Base-by-base conservation (phyloP, 306 rosid genomes). In the Ochetophila trinervis region DNA sequence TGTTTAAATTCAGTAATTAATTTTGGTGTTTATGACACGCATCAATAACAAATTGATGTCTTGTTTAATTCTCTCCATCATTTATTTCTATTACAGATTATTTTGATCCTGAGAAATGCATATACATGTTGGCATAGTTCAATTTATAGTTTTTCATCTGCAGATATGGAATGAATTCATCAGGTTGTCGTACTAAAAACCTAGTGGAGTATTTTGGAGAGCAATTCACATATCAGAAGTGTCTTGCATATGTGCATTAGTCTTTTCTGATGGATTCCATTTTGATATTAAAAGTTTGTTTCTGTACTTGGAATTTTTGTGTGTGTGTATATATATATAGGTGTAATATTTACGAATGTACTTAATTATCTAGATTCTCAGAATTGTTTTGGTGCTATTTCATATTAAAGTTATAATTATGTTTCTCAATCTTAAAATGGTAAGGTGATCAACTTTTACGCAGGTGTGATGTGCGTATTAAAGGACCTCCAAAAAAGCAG, bases 151-250 rank as follows among this genome's bases (percentile, higher is more conserved):
- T 63, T 52, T 50, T 30, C 56, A 45, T 65, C 52, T 76, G 70
- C 83, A 92, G 98, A 71, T 92, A 89, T 79, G 98, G 92, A 63
- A 84, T 92, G 96, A 85, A 79, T 67, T 78, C 85, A 58, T 85
- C 96, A 18, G 64, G 82, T 48, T 92, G 98, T 76, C 88, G 96
- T 44, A 95, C 95, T 45, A 85, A 79, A 77, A 78, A 69, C 32
- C 89, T 92, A 9, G 96, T 89, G 65, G 95, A 89, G 68, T 89
- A 92, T 83, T 92, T 92, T 8, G 96, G 95, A 66, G 96, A 92
- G 79, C 79, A 80, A 65, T 85, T 85, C 61, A 60, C 77, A 51
- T 13, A 69, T 53, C 74, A 82, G 73, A 87, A 86, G 77, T 92
- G 98, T 78, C 85, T 48, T 81, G 98, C 89, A 89, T 51, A 96